These are phyloP conservation scores for Thalassiosira livingstoniorum DNA, from an alignment of 352 stramenopile species.

Conservation along the genomic window DNA sequence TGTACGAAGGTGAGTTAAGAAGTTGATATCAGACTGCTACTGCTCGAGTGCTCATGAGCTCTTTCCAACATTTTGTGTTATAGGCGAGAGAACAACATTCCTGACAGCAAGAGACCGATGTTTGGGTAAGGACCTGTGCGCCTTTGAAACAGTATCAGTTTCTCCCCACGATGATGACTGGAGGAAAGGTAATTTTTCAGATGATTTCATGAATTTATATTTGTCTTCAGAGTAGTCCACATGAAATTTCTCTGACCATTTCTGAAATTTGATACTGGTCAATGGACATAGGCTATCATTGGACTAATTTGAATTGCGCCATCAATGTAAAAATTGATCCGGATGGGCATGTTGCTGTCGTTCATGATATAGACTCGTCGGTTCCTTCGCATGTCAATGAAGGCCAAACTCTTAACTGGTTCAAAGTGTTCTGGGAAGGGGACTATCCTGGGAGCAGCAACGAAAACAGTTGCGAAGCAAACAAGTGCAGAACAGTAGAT, in stretches of 20 bases:
- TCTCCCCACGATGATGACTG: background rate
- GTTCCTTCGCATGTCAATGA: slow-evolving; percentile 55
- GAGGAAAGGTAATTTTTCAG: too few relatives aligned
- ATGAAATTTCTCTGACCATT: too few relatives aligned
- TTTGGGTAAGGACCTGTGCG: background rate
- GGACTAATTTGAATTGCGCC: slow-evolving; percentile 62
- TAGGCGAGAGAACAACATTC: slow-evolving; percentile 51
- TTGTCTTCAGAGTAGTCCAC: too few relatives aligned
- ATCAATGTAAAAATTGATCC: slow-evolving; percentile 70
- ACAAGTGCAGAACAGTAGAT: slow-evolving; percentile 53
- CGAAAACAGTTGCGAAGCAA: slow-evolving; percentile 49
- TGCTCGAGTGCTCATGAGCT: too few relatives aligned
- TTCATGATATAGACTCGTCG: slow-evolving; percentile 54
- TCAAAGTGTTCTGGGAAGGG: slow-evolving; percentile 62
- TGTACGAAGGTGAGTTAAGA: slow-evolving; percentile 64
- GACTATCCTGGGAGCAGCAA: slow-evolving; percentile 56
- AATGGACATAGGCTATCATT: too few relatives aligned
- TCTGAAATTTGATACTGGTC: too few relatives aligned
- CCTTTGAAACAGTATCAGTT: background rate
- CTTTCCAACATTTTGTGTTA: too few relatives aligned
- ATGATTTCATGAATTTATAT: too few relatives aligned
- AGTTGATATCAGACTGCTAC: too few relatives aligned
- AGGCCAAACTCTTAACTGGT: slow-evolving; percentile 62
- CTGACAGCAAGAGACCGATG: slow-evolving; percentile 49
- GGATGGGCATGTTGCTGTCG: slow-evolving; percentile 64